A percentile compares a stretch with the other conserved stretches of the same genome.
Conservation (phyloP, 1,139 yeast genomes). For the Saccharomyces hybrid region DNA sequence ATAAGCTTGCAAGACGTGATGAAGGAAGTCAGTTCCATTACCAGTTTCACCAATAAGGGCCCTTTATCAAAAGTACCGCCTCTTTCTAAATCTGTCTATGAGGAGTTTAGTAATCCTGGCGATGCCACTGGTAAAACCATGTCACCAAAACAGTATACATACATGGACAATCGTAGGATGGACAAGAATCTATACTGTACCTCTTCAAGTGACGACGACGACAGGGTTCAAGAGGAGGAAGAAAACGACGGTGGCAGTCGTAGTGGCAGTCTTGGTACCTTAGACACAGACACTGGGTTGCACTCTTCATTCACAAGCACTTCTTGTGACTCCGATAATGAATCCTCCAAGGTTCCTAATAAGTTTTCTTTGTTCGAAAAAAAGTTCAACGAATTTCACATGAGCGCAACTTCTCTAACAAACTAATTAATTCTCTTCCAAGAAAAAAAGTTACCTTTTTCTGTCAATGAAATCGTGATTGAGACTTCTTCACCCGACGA, state of each 20-base stretch:
- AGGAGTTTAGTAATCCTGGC: background rate
- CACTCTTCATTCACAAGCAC: background rate
- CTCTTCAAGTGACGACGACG: background rate
- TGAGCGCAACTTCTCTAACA: background rate
- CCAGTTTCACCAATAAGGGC: conserved; percentile 2
- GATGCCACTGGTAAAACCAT: background rate
- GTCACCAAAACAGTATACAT: background rate
- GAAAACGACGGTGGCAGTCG: background rate
- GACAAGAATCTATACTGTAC: background rate
- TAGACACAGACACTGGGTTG: background rate
- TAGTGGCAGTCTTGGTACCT: background rate
- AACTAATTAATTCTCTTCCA: background rate
- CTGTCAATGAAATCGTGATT: background rate
- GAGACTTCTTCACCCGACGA: background rate
- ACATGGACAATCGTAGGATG: background rate
- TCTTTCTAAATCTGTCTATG: background rate
- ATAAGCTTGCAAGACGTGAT: conserved; percentile 44
- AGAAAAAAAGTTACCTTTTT: no score
- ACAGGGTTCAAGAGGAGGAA: background rate
- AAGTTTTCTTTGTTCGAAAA: background rate
- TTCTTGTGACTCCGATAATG: background rate
- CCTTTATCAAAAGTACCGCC: background rate
- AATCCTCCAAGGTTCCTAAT: background rate
- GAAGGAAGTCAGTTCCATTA: conserved; percentile 7
- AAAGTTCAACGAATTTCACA: background rate